Evolutionary conservation across 106 monocot species (phyloP), one percentile per base, ranked within the genome.

Genomic region (Dioscorea dumetorum): DNA sequence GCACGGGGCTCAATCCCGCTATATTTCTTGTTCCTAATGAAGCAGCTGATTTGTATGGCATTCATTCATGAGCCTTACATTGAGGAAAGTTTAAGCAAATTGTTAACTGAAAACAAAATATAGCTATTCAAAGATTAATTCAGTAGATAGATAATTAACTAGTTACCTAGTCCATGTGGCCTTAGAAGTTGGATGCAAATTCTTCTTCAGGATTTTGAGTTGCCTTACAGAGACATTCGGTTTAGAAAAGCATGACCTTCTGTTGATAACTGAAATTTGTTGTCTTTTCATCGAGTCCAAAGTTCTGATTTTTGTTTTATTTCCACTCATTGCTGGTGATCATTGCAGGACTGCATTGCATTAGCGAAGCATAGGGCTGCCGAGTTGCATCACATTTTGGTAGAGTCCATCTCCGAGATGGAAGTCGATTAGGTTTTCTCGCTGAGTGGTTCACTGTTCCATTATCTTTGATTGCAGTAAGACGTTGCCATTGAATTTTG

Each of bases 341-440:
- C 16, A 15, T 78, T 72, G 58, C 32, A 85, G 85, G 77, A 73
- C n/a, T 87, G 87, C 58, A 67, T 83, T 61, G 57, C 49, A 22
- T 66, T 84, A 33, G 62, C 87, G 22, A 84, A 68, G 73, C 69
- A 58, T 10, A 85, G 94, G 70, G 73, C 73, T 28, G 70, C 72
- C 63, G 76, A 85, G 67, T 76, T 94, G 19, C 78, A 74, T 58
- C 71, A 48, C 33, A 87, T 94, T 65, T 77, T 94, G 67, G 60
- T 71, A 17, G 90, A 90, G 23, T 76, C 85, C 33, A 48, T 85
- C 21, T 82, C 84, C n/a, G 54, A 70, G 17, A 70, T 73, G 73
- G 49, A 48, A 13, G 67, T 62, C 3, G 81, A 81, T 3, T 63
- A 63, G 41, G 10, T 10, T 41, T 41, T 41, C 41, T 41, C 6